A percentile compares a stretch with the other conserved stretches of the same genome.
These are phyloP conservation scores for Geranomyces variabilis DNA, from an alignment of 192 early-diverging fungal species.

Conservation along the genomic window DNA sequence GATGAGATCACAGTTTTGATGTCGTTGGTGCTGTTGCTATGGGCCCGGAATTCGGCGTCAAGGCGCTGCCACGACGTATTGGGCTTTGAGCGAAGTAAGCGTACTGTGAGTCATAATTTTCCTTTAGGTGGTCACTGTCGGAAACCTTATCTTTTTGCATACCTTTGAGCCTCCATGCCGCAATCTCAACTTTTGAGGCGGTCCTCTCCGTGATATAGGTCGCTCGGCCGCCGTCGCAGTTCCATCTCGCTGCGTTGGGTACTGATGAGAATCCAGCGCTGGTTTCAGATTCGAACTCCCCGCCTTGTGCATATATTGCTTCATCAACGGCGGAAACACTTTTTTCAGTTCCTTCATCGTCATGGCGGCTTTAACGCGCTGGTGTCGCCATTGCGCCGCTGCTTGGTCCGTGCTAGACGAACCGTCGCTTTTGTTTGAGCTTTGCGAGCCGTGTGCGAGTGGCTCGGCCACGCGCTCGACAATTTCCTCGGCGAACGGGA, in stretches of 20 bases:
- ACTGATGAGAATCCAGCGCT: background rate
- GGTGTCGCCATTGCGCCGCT: constrained; percentile 39
- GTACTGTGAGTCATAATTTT: background rate
- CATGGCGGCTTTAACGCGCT: constrained; percentile 37
- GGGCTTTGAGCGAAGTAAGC: background rate
- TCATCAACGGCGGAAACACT: constrained; percentile 42
- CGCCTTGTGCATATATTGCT: constrained; percentile 18
- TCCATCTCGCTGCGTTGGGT: background rate
- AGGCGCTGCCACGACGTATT: constrained; percentile 7
- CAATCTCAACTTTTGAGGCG: constrained; percentile 4
- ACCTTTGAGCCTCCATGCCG: constrained; percentile 4
- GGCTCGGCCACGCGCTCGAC: background rate
- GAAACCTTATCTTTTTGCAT: background rate
- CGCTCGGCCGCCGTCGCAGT: background rate
- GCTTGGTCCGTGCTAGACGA: background rate
- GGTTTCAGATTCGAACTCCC: background rate
- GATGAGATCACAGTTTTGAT: background rate
- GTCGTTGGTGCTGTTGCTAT: background rate
- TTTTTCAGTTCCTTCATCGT: constrained; percentile 47
- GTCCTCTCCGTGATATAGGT: background rate
- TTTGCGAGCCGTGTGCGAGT: background rate
- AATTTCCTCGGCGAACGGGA: constrained; percentile 4
- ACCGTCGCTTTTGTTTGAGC: background rate
- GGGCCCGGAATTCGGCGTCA: constrained; percentile 21
- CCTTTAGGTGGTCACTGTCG: background rate